These are phyloP conservation scores for Sporothrix curviconia DNA, from an alignment of 2,329 filamentous ascomycete genomes.

Conservation along the genomic window DNA sequence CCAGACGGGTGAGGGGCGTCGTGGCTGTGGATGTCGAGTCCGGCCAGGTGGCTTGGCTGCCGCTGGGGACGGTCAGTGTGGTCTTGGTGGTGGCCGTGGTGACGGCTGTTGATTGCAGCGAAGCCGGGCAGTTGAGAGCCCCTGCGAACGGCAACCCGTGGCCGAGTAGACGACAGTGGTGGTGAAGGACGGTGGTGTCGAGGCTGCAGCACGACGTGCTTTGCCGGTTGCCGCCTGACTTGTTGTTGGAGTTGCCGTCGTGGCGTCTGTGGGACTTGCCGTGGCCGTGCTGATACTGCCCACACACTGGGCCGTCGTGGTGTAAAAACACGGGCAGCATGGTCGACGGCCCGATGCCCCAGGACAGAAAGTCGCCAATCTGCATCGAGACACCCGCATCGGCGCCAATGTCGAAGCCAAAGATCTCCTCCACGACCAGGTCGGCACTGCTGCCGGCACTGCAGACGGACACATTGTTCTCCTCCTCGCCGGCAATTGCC, in stretches of 20 bases:
- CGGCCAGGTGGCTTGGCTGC: slow-evolving; percentile 35
- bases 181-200: slow-evolving; percentile 28
- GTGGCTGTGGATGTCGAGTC: slow-evolving; percentile 25
- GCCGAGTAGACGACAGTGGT: slow-evolving; percentile 37
- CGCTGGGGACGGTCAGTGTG: slow-evolving; percentile 34
- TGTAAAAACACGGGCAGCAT: slow-evolving; percentile 48
- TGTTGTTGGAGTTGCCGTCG: slow-evolving; percentile 2
- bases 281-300: slow-evolving; percentile 27
- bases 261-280: slow-evolving; percentile 19
- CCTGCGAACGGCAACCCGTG: slow-evolving; percentile 36
- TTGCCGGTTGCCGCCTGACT: not conserved
- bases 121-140: slow-evolving; percentile 44
- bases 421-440: slow-evolving; percentile 42
- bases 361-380: slow-evolving; percentile 34
- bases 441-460: slow-evolving; percentile 31
- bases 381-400: slow-evolving; percentile 46
- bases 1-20: slow-evolving; percentile 24
- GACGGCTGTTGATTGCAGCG: slow-evolving; percentile 36
- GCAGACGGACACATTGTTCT: not conserved
- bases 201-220: no score
- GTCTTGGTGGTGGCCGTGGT: slow-evolving; percentile 31
- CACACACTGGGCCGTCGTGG: slow-evolving; percentile 34
- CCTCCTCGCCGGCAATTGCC: not conserved
- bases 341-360: slow-evolving; percentile 43
- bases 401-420: slow-evolving; percentile 47